Evolutionary conservation across 73 alveolate genomes (phyloP), one percentile per base, ranked within the genome.

Genomic region (Tetrahymena thermophila): DNA sequence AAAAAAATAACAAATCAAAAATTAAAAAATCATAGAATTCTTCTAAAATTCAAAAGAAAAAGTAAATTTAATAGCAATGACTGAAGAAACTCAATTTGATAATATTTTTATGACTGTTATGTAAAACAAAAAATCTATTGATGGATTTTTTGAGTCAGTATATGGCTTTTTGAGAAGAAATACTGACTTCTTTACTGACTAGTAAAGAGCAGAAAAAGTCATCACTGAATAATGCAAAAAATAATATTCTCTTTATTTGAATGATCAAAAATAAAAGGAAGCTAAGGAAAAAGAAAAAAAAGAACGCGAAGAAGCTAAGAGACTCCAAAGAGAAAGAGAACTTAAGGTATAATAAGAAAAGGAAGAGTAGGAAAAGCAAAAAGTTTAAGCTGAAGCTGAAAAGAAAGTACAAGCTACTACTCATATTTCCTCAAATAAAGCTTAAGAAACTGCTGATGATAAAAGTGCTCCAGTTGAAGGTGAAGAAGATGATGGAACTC

Each of bases 81-180:
- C 95, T 31, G 96, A 94, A 21, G 99, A 97, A 57, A 98, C 97
- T 23, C 95, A 97, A 95, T 98, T 98, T 56, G 99, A 99, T 94
- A 99, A 99, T 10, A 94, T 99, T 35, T 97, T 99, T 94, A 99
- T 99, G 99, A 97, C 99, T 34, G 98, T 97, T n/a, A 98, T 99
- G 95, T 98, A 99, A 97, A 96, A 99, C 94, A 93, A 98, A 35
- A 97, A 98, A 94, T 99, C 99, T 34, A 99, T 99, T 84, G 98
- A 99, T 40, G 97, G 97, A 50, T 99, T 98, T 97, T 98, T 97
- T 96, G 98, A 97, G 71, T 96, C 98, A 94, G 96, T 98, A 25
- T 99, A 97, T 96, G 98, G 99, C 38, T 99, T 99, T 97, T 94
- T 99, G 43, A 94, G 96, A 83, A 95, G 99, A 37, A 98, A 98